phyloP scores from a whole-genome alignment of 2,329 filamentous ascomycete species.

The Diaporthe vexans region DNA sequence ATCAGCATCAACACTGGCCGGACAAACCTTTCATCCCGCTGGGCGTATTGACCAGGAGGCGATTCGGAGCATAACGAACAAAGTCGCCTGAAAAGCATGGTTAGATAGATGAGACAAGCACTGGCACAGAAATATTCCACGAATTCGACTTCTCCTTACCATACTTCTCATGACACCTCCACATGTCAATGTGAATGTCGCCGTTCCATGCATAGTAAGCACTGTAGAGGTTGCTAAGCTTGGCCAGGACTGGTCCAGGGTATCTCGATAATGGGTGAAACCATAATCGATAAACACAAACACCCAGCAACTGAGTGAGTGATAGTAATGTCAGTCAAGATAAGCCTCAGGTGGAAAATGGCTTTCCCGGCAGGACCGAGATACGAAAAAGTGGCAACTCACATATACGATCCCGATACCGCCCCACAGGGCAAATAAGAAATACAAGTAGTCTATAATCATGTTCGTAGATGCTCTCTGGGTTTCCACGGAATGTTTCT shows the following conservation, averaged over 20 bases:
- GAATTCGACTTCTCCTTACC: background rate
- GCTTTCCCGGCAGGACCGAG: background rate
- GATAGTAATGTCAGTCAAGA: background rate
- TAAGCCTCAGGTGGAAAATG: background rate
- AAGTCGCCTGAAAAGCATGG: background rate
- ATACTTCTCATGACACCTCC: slow-evolving; percentile 25
- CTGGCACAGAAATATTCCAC: background rate
- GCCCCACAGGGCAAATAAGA: background rate
- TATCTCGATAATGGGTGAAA: slow-evolving; percentile 16
- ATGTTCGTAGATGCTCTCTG: background rate
- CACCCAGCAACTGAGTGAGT: background rate
- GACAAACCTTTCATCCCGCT: slow-evolving; percentile 25
- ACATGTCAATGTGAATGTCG: slow-evolving; percentile 24
- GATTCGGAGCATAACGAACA: slow-evolving; percentile 24
- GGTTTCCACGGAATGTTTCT: background rate
- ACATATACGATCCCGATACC: background rate
- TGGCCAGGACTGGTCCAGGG: slow-evolving; percentile 21
- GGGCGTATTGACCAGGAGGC: slow-evolving; percentile 9
- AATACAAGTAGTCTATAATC: background rate
- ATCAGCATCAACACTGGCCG: too few relatives aligned
- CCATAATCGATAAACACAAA: slow-evolving; percentile 13
- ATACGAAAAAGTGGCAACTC: background rate
- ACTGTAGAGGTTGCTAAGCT: slow-evolving; percentile 21
- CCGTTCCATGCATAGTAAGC: slow-evolving; percentile 28
- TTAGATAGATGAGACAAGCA: background rate